These are phyloP conservation scores for Colletotrichum cordylinicola DNA, from an alignment of 2,329 filamentous ascomycete genomes.

Conservation along the genomic window DNA sequence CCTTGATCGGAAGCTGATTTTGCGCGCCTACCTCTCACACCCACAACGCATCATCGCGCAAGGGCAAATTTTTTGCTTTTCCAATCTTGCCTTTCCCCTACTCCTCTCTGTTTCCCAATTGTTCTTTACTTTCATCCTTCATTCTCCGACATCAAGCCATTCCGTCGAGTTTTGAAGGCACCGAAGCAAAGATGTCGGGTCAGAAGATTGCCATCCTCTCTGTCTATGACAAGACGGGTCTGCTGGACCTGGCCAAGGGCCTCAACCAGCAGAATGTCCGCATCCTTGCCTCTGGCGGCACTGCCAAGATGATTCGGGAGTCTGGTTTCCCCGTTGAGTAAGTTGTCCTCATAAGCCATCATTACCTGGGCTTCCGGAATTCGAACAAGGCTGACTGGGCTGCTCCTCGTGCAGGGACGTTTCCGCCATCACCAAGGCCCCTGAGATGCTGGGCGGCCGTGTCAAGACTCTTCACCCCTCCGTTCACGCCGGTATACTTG, in stretches of 20 bases:
- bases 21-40: slow-evolving; percentile 12
- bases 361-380: not conserved
- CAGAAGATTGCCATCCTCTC: slow-evolving; percentile 87
- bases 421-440: slow-evolving; percentile 94
- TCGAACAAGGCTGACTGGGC: not conserved
- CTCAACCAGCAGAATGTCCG: slow-evolving; percentile 88
- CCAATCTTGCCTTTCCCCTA: not conserved
- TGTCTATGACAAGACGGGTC: slow-evolving; percentile 98
- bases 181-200: slow-evolving; percentile 28
- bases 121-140: not conserved
- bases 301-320: slow-evolving; percentile 94
- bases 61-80: slow-evolving; percentile 14
- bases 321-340: slow-evolving; percentile 95
- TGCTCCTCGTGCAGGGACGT: slow-evolving; percentile 72
- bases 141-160: not conserved
- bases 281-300: slow-evolving; percentile 93
- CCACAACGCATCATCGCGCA: slow-evolving; percentile 16
- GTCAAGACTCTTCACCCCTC: slow-evolving; percentile 96
- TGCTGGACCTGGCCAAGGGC: slow-evolving; percentile 90
- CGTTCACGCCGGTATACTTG: slow-evolving; percentile 89
- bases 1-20: slow-evolving; percentile 21
- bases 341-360: slow-evolving; percentile 37
- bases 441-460: slow-evolving; percentile 90
- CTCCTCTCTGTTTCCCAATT: not conserved
- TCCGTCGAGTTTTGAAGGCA: slow-evolving; percentile 24